Percentiles rank a stretch among this genome's conserved stretches.
phyloP scores from a whole-genome alignment of 177 flowering plant species.

The Tripterygium wilfordii region DNA sequence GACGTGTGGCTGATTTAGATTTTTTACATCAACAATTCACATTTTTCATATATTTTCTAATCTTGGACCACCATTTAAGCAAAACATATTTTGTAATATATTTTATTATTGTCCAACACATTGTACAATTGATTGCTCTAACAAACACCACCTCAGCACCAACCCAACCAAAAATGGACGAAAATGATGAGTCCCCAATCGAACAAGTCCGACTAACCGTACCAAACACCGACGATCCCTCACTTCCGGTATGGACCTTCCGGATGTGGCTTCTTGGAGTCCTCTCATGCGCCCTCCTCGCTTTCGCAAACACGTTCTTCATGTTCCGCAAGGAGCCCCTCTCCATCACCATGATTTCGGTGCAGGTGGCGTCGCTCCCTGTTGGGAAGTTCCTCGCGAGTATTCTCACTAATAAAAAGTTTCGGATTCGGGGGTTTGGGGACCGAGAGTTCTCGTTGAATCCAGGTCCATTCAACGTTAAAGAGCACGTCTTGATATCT shows the following conservation, averaged over 20 bases:
- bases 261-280: slow-evolving; percentile 66
- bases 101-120: no score
- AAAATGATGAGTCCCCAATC: slow-evolving; percentile 44
- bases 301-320: slow-evolving; percentile 72
- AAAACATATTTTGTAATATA: no score
- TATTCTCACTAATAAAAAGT: slow-evolving; percentile 34
- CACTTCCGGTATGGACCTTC: slow-evolving; percentile 67
- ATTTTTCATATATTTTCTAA: no score
- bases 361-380: slow-evolving; percentile 56
- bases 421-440: slow-evolving; percentile 29
- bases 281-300: slow-evolving; percentile 41
- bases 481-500: slow-evolving; percentile 69
- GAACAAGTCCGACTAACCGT: slow-evolving; percentile 68
- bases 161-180: no score
- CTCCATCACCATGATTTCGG: slow-evolving; percentile 39
- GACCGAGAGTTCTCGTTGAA: slow-evolving; percentile 40
- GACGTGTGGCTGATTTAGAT: no score
- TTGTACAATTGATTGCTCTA: no score
- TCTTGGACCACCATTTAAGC: no score
- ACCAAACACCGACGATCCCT: slow-evolving; percentile 43
- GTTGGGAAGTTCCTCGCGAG: slow-evolving; percentile 51
- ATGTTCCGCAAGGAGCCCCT: slow-evolving; percentile 52
- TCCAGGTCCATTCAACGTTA: slow-evolving; percentile 66
- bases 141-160: no score
- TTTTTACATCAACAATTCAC: no score